Percentiles rank a stretch among this genome's conserved stretches.
Conservation (phyloP, 805 yeast species). For the Phaffomyces thermotolerans region DNA sequence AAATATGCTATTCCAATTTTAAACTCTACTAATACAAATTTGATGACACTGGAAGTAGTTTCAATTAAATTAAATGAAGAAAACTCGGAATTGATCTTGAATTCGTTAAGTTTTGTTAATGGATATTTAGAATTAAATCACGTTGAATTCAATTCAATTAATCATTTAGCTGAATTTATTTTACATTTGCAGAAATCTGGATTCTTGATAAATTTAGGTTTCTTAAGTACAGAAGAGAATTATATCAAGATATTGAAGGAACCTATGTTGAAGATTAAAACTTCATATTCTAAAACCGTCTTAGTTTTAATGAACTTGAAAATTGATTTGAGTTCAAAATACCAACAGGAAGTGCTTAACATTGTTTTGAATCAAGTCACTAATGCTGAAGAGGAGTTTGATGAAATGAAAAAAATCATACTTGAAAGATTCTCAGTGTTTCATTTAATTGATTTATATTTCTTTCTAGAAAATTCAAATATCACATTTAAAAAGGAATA, state of each 20-base stretch:
- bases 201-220: constrained; percentile 38
- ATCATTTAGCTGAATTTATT: constrained; percentile 33
- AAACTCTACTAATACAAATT: constrained; percentile 14
- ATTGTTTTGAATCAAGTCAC: constrained; percentile 9
- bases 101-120: constrained; percentile 16
- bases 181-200: constrained; percentile 41
- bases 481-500: constrained; percentile 54
- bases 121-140: constrained; percentile 18
- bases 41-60: constrained; percentile 12
- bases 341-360: constrained; percentile 13
- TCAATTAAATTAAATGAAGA: constrained; percentile 16
- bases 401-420: constrained; percentile 26
- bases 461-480: constrained; percentile 49
- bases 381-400: constrained; percentile 8
- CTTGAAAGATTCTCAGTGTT: constrained; percentile 39
- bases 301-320: constrained; percentile 10
- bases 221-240: constrained; percentile 30
- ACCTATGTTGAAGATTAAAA: constrained; percentile 9
- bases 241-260: constrained; percentile 7
- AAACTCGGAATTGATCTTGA: constrained; percentile 17
- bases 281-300: constrained; percentile 8
- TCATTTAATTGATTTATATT: constrained; percentile 45
- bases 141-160: constrained; percentile 13
- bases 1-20: constrained; percentile 13
- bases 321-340: constrained; percentile 14